phyloP scores from a whole-genome alignment of 2,329 filamentous ascomycete genomes.

The Pseudogymnoascus sp. region DNA sequence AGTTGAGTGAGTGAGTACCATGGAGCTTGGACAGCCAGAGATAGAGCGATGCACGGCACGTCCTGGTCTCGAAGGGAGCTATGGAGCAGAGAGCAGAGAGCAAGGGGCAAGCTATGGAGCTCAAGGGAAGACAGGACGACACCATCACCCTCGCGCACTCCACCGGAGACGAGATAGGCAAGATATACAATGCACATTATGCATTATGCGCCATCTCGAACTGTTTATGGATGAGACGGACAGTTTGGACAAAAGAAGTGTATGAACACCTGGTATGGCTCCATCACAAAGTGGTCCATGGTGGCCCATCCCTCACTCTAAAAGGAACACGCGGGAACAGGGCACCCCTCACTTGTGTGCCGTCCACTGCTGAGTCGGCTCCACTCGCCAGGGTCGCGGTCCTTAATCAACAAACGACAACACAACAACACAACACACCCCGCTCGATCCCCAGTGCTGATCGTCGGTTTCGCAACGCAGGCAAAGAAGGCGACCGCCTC shows the following conservation, averaged over 20 bases:
- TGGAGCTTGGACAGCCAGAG: constrained; percentile 2
- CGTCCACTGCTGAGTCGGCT: neutral
- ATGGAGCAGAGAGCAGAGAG: neutral
- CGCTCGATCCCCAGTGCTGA: neutral
- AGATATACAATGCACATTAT: neutral
- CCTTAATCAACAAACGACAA: constrained; percentile 6
- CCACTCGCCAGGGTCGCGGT: neutral
- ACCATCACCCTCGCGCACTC: neutral
- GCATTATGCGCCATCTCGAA: neutral
- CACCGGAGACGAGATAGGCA: neutral
- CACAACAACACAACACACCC: neutral
- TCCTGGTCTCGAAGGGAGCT: neutral
- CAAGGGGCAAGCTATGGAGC: constrained; percentile 7
- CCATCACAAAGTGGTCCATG: neutral
- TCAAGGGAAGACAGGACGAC: neutral
- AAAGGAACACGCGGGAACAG: constrained; percentile 6
- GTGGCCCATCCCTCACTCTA: constrained; percentile 2
- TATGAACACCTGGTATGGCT: neutral
- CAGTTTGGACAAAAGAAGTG: neutral
- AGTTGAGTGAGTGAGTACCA: neutral
- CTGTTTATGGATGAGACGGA: neutral
- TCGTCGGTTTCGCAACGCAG: neutral
- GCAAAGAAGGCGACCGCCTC: neutral
- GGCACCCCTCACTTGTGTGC: constrained; percentile 1
- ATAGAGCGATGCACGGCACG: neutral